These are phyloP conservation scores for Actinomortierella wolfii DNA, from an alignment of 371 early-diverging fungal genomes.

Conservation along the genomic window DNA sequence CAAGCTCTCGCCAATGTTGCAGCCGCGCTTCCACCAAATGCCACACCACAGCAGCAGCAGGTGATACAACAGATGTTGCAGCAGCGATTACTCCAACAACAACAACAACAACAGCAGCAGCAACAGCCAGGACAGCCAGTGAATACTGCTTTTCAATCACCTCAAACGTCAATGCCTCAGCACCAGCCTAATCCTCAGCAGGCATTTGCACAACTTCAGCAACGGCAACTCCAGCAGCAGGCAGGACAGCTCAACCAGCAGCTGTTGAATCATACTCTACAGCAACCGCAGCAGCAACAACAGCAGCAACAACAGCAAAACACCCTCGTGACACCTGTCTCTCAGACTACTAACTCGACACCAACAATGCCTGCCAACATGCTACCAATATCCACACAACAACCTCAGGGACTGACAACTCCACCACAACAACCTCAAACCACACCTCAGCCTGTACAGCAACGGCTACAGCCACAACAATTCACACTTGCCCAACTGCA, in stretches of 20 bases:
- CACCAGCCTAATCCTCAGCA: constrained; percentile 15
- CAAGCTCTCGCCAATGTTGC: constrained; percentile 14
- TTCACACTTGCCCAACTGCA: constrained; percentile 9
- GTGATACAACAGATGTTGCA: constrained; percentile 24
- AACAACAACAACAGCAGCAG: constrained; percentile 19
- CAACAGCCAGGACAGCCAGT: constrained; percentile 13
- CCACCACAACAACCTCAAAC: constrained; percentile 3
- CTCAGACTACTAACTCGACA: too few species aligned
- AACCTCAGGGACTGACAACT: constrained; percentile 10
- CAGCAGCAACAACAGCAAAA: background rate
- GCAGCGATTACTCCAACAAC: constrained; percentile 6
- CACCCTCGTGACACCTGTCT: too few species aligned
- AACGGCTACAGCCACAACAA: constrained; percentile 10
- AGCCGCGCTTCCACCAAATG: constrained; percentile 11
- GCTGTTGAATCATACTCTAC: background rate
- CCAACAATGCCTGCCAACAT: too few species aligned
- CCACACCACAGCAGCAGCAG: constrained; percentile 21
- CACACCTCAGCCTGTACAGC: background rate
- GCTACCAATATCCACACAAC: background rate
- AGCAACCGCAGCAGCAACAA: constrained; percentile 20
- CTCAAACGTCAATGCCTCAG: constrained; percentile 13
- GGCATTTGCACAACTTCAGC: constrained; percentile 12
- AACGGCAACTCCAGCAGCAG: constrained; percentile 23
- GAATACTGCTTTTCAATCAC: constrained; percentile 5
- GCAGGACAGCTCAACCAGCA: constrained; percentile 1